phyloP scores from a whole-genome alignment of 2,329 filamentous ascomycete species.

The Didymella keratinophila region DNA sequence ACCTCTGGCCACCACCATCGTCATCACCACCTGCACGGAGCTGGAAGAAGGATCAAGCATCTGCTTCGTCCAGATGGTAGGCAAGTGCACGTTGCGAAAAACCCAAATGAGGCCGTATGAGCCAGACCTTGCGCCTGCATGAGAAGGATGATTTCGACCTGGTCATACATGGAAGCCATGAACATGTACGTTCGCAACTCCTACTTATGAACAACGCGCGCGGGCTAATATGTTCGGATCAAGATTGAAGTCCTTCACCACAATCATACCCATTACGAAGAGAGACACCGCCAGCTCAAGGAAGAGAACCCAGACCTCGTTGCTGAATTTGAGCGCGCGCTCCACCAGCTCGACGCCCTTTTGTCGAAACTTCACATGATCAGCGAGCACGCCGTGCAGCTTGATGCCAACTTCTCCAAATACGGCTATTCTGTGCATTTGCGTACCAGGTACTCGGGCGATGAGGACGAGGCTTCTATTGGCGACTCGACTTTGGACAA shows the following conservation, averaged over 20 bases:
- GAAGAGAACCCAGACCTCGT: conserved; percentile 60
- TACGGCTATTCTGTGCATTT: conserved; percentile 69
- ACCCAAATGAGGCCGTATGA: conserved; percentile 63
- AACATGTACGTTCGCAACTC: conserved; percentile 48
- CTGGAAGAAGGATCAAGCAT: conserved; percentile 58
- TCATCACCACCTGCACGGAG: conserved; percentile 36
- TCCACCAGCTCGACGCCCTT: conserved; percentile 62
- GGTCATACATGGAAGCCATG: conserved; percentile 65
- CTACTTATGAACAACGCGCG: too few relatives aligned
- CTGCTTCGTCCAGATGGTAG: conserved; percentile 65
- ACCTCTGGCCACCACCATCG: conserved; percentile 15
- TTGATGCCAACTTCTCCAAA: conserved; percentile 69
- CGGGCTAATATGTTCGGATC: conserved; percentile 1
- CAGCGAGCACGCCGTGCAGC: conserved; percentile 61
- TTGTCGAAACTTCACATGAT: conserved; percentile 63
- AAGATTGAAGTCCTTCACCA: conserved; percentile 58
- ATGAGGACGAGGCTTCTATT: conserved; percentile 17
- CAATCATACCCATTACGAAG: conserved; percentile 63
- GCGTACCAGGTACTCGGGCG: conserved; percentile 46
- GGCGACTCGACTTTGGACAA: conserved; percentile 41
- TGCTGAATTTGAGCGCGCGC: conserved; percentile 65
- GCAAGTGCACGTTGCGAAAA: conserved; percentile 63
- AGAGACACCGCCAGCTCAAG: conserved; percentile 57
- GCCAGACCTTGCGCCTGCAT: conserved; percentile 52
- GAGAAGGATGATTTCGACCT: conserved; percentile 60